These are phyloP conservation scores for Maudiozyma turicensis DNA, from an alignment of 805 yeast genomes.

Conservation along the genomic window DNA sequence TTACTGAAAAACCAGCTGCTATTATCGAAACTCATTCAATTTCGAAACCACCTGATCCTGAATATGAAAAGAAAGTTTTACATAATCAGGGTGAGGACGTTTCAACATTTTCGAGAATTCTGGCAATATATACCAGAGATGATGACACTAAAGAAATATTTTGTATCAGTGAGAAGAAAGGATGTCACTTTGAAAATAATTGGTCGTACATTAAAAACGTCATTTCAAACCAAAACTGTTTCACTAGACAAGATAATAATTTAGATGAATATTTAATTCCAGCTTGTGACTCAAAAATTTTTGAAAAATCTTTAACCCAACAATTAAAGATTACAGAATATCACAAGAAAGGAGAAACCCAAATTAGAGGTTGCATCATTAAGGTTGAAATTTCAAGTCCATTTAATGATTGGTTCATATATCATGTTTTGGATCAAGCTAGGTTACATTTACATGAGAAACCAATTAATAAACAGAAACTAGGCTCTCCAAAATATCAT, in stretches of 20 bases:
- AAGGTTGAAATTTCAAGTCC: conserved; percentile 25
- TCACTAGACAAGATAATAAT: conserved; percentile 5
- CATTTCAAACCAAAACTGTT: conserved; percentile 6
- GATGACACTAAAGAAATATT: conserved; percentile 9
- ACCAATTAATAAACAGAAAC: too few species aligned
- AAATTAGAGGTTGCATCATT: conserved; percentile 33
- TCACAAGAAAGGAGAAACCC: conserved; percentile 21
- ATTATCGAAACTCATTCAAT: conserved; percentile 1
- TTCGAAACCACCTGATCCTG: background rate
- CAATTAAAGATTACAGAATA: conserved; percentile 29
- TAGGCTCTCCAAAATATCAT: conserved; percentile 13
- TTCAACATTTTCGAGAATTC: conserved; percentile 33
- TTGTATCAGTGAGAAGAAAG: conserved; percentile 29
- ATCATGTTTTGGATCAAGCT: conserved; percentile 30
- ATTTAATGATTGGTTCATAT: conserved; percentile 32
- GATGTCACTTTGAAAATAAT: conserved; percentile 19
- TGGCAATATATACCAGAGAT: conserved; percentile 31
- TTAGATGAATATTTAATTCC: conserved; percentile 16
- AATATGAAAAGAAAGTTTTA: conserved; percentile 12
- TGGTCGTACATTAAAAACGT: conserved; percentile 21
- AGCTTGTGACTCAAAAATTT: conserved; percentile 10
- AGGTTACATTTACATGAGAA: conserved; percentile 20
- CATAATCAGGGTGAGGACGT: conserved; percentile 14
- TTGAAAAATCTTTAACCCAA: conserved; percentile 12
- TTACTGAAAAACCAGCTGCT: conserved; percentile 5